Evolutionary conservation across 192 early-diverging fungal species (phyloP).

Genomic region (Mortierella hygrophila): DNA sequence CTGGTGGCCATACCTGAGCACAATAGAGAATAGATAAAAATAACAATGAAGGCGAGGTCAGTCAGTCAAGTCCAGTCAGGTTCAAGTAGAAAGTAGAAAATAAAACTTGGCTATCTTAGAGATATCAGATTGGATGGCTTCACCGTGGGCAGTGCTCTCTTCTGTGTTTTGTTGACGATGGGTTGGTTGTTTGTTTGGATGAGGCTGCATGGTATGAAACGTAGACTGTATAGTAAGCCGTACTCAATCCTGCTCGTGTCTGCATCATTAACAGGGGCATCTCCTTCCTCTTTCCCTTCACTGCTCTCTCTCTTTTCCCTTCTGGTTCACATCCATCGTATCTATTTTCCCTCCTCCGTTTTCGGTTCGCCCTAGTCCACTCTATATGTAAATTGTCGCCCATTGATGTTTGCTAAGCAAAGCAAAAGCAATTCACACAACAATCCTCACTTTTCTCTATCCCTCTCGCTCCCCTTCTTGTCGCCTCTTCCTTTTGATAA

Average conservation of each 20-base stretch:
- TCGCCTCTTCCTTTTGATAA: not conserved
- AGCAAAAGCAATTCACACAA: not conserved
- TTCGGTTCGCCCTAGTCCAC: not conserved
- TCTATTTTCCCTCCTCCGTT: not conserved
- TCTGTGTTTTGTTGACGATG: not conserved
- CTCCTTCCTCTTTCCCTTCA: not conserved
- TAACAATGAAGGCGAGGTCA: not conserved
- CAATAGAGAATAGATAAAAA: not conserved
- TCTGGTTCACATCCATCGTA: not conserved
- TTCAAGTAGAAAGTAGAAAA: not conserved
- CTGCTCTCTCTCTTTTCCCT: not conserved
- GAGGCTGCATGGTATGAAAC: not conserved
- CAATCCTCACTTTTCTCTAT: not conserved
- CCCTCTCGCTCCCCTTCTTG: not conserved
- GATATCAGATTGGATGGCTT: too few species aligned
- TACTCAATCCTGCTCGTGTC: not conserved
- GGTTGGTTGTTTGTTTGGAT: not conserved
- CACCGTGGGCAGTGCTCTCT: not conserved
- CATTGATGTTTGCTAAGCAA: not conserved
- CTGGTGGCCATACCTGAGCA: constrained; percentile 70
- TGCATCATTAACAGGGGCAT: not conserved
- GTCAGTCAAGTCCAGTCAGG: not conserved
- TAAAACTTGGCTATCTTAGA: not conserved
- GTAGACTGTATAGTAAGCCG: not conserved
- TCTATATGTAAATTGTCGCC: not conserved